Evolutionary conservation across 495 filamentous ascomycete genomes (phyloP).

Genomic region (Penicillium ochrochloron): DNA sequence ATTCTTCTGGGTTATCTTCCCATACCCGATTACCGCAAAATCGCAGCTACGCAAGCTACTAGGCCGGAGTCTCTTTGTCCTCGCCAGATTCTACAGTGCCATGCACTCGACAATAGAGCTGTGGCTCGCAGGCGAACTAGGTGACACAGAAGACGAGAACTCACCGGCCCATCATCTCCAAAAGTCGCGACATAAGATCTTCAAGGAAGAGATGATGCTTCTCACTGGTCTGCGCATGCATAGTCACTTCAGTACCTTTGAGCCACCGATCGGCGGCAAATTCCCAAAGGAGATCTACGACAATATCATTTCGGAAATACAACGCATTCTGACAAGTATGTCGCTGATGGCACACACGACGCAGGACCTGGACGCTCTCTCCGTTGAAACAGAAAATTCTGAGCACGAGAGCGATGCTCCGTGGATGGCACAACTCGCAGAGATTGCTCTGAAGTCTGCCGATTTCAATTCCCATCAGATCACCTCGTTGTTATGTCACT

Average conservation of each 20-base stretch:
- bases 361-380: slow-evolving; percentile 31
- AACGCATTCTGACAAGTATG: slow-evolving; percentile 65
- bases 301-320: slow-evolving; percentile 38
- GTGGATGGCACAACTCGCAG: slow-evolving; percentile 36
- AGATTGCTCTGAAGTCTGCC: slow-evolving; percentile 38
- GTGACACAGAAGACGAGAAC: slow-evolving; percentile 45
- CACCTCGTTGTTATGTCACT: slow-evolving; percentile 65
- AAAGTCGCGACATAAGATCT: slow-evolving; percentile 32
- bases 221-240: slow-evolving; percentile 37
- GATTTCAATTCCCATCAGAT: slow-evolving; percentile 65
- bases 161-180: slow-evolving; percentile 30
- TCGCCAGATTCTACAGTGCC: slow-evolving; percentile 73
- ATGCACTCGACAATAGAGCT: slow-evolving; percentile 68
- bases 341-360: slow-evolving; percentile 63
- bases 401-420: slow-evolving; percentile 11
- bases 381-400: slow-evolving; percentile 18
- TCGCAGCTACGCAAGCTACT: slow-evolving; percentile 68
- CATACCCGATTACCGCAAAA: slow-evolving; percentile 71
- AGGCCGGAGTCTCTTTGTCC: slow-evolving; percentile 67
- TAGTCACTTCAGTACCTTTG: slow-evolving; percentile 42
- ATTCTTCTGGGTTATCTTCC: slow-evolving; percentile 80
- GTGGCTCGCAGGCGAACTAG: slow-evolving; percentile 61
- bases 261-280: slow-evolving; percentile 44
- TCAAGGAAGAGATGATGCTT: slow-evolving; percentile 42
- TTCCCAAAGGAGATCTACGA: slow-evolving; percentile 42